These are phyloP conservation scores for Apiospora aurea DNA, from an alignment of 2,329 filamentous ascomycete species.

Conservation along the genomic window DNA sequence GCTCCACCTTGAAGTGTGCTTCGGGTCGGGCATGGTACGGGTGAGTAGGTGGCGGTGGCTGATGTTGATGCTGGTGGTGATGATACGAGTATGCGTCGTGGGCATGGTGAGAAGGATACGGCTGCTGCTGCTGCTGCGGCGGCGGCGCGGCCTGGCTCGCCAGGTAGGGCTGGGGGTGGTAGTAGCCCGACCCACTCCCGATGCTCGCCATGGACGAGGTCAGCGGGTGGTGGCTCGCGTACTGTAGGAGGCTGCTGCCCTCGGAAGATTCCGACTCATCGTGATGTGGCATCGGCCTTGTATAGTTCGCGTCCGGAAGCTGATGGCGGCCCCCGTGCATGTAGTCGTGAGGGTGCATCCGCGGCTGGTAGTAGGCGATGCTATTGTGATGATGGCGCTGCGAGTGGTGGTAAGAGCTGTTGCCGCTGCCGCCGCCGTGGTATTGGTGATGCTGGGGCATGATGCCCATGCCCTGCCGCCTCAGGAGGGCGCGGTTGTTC, in stretches of 20 bases:
- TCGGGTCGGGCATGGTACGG: background rate
- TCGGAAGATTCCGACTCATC: constrained; percentile 13
- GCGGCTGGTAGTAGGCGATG: background rate
- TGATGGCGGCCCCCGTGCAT: background rate
- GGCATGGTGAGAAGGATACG: background rate
- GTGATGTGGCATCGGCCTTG: background rate
- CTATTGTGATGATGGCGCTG: background rate
- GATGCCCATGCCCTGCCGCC: constrained; percentile 14
- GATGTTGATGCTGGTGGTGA: background rate
- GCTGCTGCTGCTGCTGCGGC: constrained; percentile 22
- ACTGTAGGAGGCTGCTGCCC: background rate
- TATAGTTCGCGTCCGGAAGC: background rate
- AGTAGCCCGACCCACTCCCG: constrained; percentile 1
- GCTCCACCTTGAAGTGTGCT: constrained; percentile 14
- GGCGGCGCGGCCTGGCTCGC: constrained; percentile 9
- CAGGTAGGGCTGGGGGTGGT: background rate
- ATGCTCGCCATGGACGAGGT: constrained; percentile 6
- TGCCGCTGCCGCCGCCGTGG: background rate
- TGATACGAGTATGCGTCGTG: background rate
- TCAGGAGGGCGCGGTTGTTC: constrained; percentile 28
- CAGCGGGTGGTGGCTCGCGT: background rate
- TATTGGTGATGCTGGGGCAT: background rate
- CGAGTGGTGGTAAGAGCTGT: background rate
- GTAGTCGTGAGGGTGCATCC: background rate
- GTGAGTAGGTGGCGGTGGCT: background rate